These are phyloP conservation scores for Umbelopsis sp. DNA, from an alignment of 371 early-diverging fungal genomes.

Conservation along the genomic window DNA sequence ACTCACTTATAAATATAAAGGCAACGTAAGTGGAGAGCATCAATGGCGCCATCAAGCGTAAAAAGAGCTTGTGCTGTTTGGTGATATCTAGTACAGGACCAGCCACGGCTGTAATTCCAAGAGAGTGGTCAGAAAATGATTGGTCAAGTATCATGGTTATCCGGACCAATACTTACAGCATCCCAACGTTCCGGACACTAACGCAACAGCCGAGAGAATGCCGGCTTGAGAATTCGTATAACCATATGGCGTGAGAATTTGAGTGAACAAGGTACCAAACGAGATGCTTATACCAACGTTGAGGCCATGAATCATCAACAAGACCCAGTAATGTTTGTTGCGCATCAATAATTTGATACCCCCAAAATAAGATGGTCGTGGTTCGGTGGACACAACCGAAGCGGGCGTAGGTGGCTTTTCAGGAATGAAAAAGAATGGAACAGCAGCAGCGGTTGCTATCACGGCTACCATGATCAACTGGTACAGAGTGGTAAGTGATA, in stretches of 20 bases:
- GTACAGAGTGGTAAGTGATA: slow-evolving; percentile 12
- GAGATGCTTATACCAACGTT: slow-evolving; percentile 56
- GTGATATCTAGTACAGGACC: slow-evolving; percentile 57
- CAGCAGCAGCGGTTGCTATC: slow-evolving; percentile 33
- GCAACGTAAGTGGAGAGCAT: slow-evolving; percentile 49
- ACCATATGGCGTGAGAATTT: slow-evolving; percentile 56
- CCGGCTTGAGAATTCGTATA: slow-evolving; percentile 57
- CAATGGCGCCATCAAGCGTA: slow-evolving; percentile 51
- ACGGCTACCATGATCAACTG: slow-evolving; percentile 54
- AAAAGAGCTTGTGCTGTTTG: slow-evolving; percentile 51
- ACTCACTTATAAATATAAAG: slow-evolving; percentile 48
- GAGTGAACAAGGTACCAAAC: slow-evolving; percentile 50
- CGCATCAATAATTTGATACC: slow-evolving; percentile 37
- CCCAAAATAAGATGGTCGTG: slow-evolving; percentile 37
- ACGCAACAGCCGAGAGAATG: slow-evolving; percentile 37
- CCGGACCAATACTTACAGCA: slow-evolving; percentile 32
- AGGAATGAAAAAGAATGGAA: slow-evolving; percentile 44
- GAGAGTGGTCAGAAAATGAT: neutral
- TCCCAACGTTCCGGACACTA: slow-evolving; percentile 44
- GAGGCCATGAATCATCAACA: slow-evolving; percentile 46
- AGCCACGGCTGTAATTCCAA: slow-evolving; percentile 32
- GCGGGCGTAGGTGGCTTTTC: slow-evolving; percentile 54
- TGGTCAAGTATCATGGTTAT: neutral
- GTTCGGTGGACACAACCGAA: slow-evolving; percentile 24
- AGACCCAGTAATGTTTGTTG: slow-evolving; percentile 48